A percentile compares a stretch with the other conserved stretches of the same genome.
Evolutionary conservation across 192 early-diverging fungal species (phyloP).

Genomic region (Podochytrium sp.): DNA sequence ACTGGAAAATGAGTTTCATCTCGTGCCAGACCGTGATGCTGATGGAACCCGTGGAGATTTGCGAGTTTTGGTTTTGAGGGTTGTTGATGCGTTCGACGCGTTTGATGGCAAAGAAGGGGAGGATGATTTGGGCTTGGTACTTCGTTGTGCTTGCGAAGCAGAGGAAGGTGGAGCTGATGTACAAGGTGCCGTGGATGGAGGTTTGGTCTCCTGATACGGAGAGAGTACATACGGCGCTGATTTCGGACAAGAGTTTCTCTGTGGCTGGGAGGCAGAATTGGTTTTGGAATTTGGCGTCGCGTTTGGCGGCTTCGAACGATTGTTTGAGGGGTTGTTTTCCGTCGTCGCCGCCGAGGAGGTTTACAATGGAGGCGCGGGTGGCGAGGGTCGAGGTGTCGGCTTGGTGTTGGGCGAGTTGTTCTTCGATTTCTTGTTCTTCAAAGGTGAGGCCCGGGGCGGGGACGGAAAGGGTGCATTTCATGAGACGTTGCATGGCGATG

Average conservation of each 20-base stretch:
- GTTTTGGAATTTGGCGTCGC: constrained; percentile 74
- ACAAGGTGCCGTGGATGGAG: constrained; percentile 71
- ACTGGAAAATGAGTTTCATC: constrained; percentile 82
- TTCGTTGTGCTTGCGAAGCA: constrained; percentile 76
- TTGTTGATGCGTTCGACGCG: constrained; percentile 86
- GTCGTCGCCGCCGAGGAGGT: constrained; percentile 12
- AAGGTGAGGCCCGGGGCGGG: constrained; percentile 61
- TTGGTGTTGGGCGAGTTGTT: constrained; percentile 2
- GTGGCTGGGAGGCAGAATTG: constrained; percentile 78
- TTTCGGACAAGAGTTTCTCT: constrained; percentile 75
- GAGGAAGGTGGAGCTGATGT: constrained; percentile 86
- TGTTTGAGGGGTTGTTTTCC: constrained; percentile 48
- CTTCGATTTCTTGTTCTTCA: constrained; percentile 20
- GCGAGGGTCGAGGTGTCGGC: background rate
- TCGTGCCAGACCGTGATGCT: constrained; percentile 91
- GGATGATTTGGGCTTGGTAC: constrained; percentile 72
- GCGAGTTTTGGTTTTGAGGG: constrained; percentile 54
- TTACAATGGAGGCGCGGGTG: constrained; percentile 11
- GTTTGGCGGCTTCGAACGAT: constrained; percentile 69
- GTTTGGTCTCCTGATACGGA: constrained; percentile 49
- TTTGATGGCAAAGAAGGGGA: constrained; percentile 90
- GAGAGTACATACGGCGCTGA: constrained; percentile 61
- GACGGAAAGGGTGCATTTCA: constrained; percentile 79
- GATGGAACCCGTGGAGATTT: constrained; percentile 61
- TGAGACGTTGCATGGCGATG: constrained; percentile 82